A percentile compares a stretch with the other conserved stretches of the same genome.
Evolutionary conservation across 495 filamentous ascomycete genomes (phyloP).

Genomic region (Tricharina praecox): DNA sequence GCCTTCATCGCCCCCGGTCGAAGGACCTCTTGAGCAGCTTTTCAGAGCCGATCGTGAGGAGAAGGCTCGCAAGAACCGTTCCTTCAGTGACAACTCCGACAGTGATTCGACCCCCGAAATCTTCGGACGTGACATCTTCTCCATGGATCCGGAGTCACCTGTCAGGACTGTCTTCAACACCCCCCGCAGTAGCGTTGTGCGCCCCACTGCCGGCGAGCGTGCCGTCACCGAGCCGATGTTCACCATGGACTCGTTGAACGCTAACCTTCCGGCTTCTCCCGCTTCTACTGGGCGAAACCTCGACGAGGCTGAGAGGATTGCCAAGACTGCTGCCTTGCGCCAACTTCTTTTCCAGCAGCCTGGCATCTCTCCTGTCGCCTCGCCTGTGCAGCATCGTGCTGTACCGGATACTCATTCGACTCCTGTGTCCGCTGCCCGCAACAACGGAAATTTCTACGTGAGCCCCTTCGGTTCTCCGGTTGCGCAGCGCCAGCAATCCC

Average conservation of each 20-base stretch:
- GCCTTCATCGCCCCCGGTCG: not conserved
- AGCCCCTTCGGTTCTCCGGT: conserved; percentile 3
- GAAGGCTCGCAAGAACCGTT: conserved; percentile 36
- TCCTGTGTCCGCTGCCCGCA: not conserved
- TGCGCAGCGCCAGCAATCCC: not conserved
- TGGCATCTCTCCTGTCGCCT: not conserved
- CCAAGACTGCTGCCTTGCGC: conserved; percentile 8
- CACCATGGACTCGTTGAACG: conserved; percentile 19
- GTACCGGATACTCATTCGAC: not conserved
- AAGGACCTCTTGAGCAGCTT: conserved; percentile 72
- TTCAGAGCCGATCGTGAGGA: conserved; percentile 73
- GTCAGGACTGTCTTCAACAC: conserved; percentile 9
- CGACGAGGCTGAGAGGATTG: conserved; percentile 6
- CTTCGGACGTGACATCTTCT: not conserved
- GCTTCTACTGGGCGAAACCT: conserved; percentile 5
- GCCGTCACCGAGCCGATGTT: conserved; percentile 10
- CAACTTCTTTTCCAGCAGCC: conserved; percentile 3
- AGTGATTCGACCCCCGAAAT: conserved; percentile 4
- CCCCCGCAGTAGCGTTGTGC: conserved; percentile 3
- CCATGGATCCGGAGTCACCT: conserved; percentile 17
- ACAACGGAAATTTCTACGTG: not conserved
- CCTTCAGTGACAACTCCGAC: conserved; percentile 12
- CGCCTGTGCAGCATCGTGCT: not conserved
- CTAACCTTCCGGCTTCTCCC: conserved; percentile 9
- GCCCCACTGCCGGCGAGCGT: not conserved